Base-by-base conservation (phyloP, 352 stramenopile species). In the Pythium volutum region DNA sequence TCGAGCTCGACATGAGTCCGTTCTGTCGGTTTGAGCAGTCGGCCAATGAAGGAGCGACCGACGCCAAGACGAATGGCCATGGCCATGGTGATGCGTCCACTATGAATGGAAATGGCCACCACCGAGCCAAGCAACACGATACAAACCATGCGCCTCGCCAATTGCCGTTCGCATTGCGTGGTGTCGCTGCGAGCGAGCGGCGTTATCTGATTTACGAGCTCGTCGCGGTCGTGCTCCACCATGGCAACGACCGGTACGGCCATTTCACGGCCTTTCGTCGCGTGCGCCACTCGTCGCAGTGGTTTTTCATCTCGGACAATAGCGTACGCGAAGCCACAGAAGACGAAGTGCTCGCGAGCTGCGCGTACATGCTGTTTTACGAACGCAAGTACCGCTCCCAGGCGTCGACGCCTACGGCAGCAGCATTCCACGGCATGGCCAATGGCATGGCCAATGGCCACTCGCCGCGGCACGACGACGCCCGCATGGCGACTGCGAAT, bases 341-440 rank as follows among this genome's bases (percentile, higher is more conserved):
- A 20, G 64, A 77, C 31, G 81, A 95, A 55, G 85, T 96, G 45
- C 66, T 91, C 36, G 62, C 62, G 25, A 88, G 81, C 50, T 92
- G 88, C 47, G 87, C 87, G 31, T 96, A 96, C 71, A 92, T 96
- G 82, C 61, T 96, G n/a, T 95, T 96, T 62, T 96, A 96, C 69
- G 84, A 94, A 65, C 87, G 85, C 23, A 90, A 89, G 47, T 64
- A 73, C 48, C 73, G 77, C 29, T 61, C 70, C 2, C 42, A 56
- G 22, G 25, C 52, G 29, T 51, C 55, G 2, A 22, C 4, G 31
- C 31, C 31, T 8, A 36, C 31, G 31, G 31, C 31, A 2, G 15
- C 7, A 14, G 16, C 45, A 12, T 18, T 36, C 10, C 29, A 43
- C 16, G 27, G 54, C 41, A 53, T 27, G 29, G 7, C 41, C n/a